Base-by-base conservation (phyloP, 176 grass and related monocot species). In the Chrysopogon serrulatus region DNA sequence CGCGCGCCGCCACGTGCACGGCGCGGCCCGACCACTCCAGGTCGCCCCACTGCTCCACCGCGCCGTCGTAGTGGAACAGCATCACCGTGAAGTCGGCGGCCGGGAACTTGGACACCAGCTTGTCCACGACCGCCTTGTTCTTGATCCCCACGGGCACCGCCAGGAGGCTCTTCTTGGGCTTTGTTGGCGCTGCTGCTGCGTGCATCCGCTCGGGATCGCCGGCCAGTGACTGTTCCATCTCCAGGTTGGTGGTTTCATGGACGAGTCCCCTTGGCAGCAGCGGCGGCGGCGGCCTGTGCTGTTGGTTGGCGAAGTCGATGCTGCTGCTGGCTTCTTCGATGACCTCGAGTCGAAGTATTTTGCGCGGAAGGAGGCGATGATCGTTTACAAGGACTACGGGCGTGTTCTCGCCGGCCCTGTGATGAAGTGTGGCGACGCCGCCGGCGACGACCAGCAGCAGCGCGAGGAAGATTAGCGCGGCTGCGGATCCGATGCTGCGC, bases 1-100 rank as follows among this genome's bases (percentile, higher is more conserved):
- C 39, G 1, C 0, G 1, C 2, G 51, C 68, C 12, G 68, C 26
- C 36, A 75, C 60, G 73, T 66, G 71, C 19, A 85, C n/a, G 0
- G 80, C 67, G 10, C 34, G 26, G 3, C 1, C 2, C 0, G 18
- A 72, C 80, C 80, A 82, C 26, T 14, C 11, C 24, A 73, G 1
- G 12, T 34, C 80, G 6, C 28, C 11, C 80, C 68, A 73, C 53
- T 61, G 27, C 51, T 82, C 68, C 37, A 82, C 53, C 6, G 53
- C 51, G 27, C 68, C 80, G 68, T 82, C 80, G 51, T 82, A 82
- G 80, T 82, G 68, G 53, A 82, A 82, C 6, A 72, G 51, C 80
- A 82, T 82, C 7, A 73, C 37, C 0, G 68, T 24, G 80, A 82
- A 82, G 71, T 67, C 42, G 6, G 10, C 12, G 1, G 63, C 42